Evolutionary conservation across 257 asterid species (phyloP), one percentile per base, ranked within the genome.

Genomic region (Coffea eugenioides): DNA sequence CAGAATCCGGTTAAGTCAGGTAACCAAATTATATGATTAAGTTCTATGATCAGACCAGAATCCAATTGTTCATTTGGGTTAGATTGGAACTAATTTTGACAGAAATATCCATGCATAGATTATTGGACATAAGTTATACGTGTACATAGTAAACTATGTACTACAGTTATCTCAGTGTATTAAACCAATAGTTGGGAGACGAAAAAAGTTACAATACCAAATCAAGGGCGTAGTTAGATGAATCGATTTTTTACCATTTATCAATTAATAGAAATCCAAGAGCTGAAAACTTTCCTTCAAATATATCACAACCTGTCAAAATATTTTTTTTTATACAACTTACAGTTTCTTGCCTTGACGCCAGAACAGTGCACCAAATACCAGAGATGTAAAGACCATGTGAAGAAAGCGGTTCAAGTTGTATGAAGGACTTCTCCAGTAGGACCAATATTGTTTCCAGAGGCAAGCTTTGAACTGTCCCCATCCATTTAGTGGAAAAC

Each of bases 401-500:
- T 56, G 59, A 4, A 70, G 15, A 16, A 78, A 65, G 16, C 85
- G 87, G 68, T 16, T 76, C 73, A 84, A 72, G 71, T 81, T 84
- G 71, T 85, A 82, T 12, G 83, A 71, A 79, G 88, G 85, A 77
- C 85, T 85, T 82, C 85, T 67, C 88, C 85, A 85, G 68, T 85
- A 82, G 46, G 88, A 85, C 69, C 49, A 82, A 23, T 45, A 45
- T 31, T 85, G 83, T 76, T 83, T 83, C 86, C 83, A 65, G 13
- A 65, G 69, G 3, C 41, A 65, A 25, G 84, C 84, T 69, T 65
- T 80, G 49, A 80, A 80, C 69, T 82, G 85, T 39, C 39, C 82
- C 80, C 82, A 78, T 31, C 85, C 79, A 46, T 79, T 84, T 25
- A 69, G 85, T 2, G 87, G 46, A 48, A 67, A 84, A 0, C 27